A percentile compares a stretch with the other conserved stretches of the same genome.
Evolutionary conservation across 768 basidiomycete genomes (phyloP).

Genomic region (Pisolithus microcarpus): DNA sequence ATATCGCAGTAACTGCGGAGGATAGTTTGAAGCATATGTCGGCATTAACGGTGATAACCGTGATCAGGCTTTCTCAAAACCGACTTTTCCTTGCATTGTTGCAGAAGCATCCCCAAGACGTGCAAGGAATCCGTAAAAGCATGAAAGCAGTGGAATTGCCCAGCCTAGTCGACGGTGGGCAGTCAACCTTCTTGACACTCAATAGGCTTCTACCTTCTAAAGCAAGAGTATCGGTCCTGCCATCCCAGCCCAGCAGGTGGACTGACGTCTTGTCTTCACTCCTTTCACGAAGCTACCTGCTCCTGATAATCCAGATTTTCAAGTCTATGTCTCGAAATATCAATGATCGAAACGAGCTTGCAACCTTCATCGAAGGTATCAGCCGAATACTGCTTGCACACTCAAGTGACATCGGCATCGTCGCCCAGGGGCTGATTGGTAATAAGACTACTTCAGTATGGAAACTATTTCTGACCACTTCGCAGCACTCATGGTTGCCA

Average conservation of each 20-base stretch:
- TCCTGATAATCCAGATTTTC: constrained; percentile 64
- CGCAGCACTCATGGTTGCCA: constrained; percentile 65
- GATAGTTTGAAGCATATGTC: constrained; percentile 36
- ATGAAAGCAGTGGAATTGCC: constrained; percentile 58
- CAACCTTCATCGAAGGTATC: constrained; percentile 58
- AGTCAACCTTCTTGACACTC: constrained; percentile 32
- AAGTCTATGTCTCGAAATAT: constrained; percentile 64
- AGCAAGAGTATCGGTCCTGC: constrained; percentile 1
- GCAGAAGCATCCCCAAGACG: constrained; percentile 59
- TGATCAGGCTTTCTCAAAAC: constrained; percentile 67
- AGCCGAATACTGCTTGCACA: constrained; percentile 63
- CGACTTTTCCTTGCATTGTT: constrained; percentile 58
- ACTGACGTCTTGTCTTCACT: constrained; percentile 48
- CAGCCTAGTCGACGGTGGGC: constrained; percentile 27
- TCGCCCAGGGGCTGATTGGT: constrained; percentile 72
- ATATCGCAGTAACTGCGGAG: constrained; percentile 24
- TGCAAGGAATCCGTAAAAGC: constrained; percentile 58
- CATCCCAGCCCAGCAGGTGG: constrained; percentile 11
- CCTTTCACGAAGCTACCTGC: constrained; percentile 60
- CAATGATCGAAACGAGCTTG: constrained; percentile 62
- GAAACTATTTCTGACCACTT: neutral
- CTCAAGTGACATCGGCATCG: constrained; percentile 68
- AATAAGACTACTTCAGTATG: constrained; percentile 15
- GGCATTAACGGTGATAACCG: constrained; percentile 46
- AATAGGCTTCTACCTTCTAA: constrained; percentile 43